Evolutionary conservation across 1,139 yeast species (phyloP), one percentile per base, ranked within the genome.

Genomic region (Zygosaccharomyces pseudobailii): DNA sequence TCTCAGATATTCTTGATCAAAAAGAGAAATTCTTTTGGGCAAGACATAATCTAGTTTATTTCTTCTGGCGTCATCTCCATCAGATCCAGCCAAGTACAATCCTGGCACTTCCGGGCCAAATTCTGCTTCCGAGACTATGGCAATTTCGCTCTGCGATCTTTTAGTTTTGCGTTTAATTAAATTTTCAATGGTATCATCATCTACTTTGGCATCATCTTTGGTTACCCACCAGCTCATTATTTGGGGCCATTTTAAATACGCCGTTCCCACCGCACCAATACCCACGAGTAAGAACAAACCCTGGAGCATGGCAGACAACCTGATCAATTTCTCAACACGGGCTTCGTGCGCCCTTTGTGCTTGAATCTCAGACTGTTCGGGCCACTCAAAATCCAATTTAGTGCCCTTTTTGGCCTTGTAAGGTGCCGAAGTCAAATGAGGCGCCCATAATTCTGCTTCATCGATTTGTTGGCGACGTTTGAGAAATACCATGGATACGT

Each of bases 1-100:
- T 40, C 76, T 72, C 40, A 89, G 66, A 17, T 72, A 58, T 68
- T 75, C 74, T 38, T 77, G 76, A 58, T 89, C 88, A 58, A 90
- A 88, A 56, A 72, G 76, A 1, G 73, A 70, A 5, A 85, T 65
- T 58, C 95, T 72, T 6, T 76, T 59, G 1, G 96, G 95, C 19
- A 74, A 65, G 21, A 39, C 40, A 13, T 39, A 24, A 1, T 23
- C 51, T 74, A 76, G 30, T 70, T 67, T 5, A 66, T 67, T 23
- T 67, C 64, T 65, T 68, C 7, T 58, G 53, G 30, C 68, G 61
- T 60, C 72, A 30, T 70, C 64, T 21, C 58, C 45, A 49, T 75
- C 74, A 41, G 69, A 69, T 42, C 84, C 84, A 72, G 82, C 77
- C 9, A 71, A 61, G 53, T 79, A 79, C 8, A 80, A 59, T 4